Evolutionary conservation across 345 rosid species (phyloP).

Genomic region (Populus nigra): DNA sequence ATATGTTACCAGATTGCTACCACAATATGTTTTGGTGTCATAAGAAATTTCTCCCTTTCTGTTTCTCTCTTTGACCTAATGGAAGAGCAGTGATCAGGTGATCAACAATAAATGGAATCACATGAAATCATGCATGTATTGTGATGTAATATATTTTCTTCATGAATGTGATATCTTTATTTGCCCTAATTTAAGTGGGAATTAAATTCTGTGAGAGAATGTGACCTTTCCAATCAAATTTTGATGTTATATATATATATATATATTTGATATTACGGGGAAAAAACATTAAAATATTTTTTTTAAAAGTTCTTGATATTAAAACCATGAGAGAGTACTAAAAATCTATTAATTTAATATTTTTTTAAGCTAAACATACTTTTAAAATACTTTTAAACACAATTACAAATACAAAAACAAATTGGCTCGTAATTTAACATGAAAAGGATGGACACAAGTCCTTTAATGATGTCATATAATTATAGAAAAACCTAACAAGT

Average conservation of each 20-base stretch:
- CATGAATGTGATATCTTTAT: background rate
- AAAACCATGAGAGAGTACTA: no score
- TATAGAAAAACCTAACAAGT: background rate
- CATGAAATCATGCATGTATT: background rate
- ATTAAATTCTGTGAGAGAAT: background rate
- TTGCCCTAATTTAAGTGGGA: background rate
- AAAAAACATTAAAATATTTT: no score
- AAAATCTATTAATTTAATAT: no score
- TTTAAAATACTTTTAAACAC: no score
- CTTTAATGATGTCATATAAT: background rate
- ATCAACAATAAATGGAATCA: background rate
- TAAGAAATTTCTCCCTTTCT: background rate
- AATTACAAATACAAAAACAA: no score
- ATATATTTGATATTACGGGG: no score
- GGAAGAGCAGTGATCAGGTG: background rate
- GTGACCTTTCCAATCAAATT: no score
- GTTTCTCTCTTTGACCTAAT: no score
- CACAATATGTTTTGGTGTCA: background rate
- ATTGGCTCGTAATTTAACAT: no score
- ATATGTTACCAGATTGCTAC: conserved; percentile 10
- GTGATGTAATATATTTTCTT: background rate
- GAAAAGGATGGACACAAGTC: background rate
- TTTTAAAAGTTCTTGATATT: no score
- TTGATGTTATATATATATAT: no score
- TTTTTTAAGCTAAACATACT: no score